A percentile compares a stretch with the other conserved stretches of the same genome.
phyloP scores from a whole-genome alignment of 2,329 filamentous ascomycete genomes.

The Epichloe coenophiala region DNA sequence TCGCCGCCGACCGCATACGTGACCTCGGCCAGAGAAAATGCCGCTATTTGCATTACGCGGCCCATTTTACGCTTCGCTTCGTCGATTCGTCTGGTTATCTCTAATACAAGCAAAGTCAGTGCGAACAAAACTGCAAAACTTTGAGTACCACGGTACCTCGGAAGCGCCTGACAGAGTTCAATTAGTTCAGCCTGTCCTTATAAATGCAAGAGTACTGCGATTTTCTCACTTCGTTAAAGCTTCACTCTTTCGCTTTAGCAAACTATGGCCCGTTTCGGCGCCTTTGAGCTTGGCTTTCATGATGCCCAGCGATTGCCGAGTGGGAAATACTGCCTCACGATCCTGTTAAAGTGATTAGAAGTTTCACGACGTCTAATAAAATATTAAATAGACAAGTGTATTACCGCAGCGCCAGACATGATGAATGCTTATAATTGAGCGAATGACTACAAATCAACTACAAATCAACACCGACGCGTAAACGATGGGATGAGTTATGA shows the following conservation, averaged over 20 bases:
- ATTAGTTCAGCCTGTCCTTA: neutral
- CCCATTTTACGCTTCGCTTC: constrained; percentile 99
- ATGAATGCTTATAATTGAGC: constrained; percentile 3
- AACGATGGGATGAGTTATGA: neutral
- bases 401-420: constrained; percentile 22
- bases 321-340: constrained; percentile 93
- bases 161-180: constrained; percentile 2
- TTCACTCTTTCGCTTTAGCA: constrained; percentile 96
- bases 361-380: neutral
- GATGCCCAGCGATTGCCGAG: constrained; percentile 85
- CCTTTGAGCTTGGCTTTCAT: constrained; percentile 99
- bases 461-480: neutral
- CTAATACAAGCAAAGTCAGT: constrained; percentile 27
- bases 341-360: constrained; percentile 41
- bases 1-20: constrained; percentile 93
- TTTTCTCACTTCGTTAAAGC: constrained; percentile 77
- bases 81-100: constrained; percentile 94
- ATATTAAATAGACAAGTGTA: neutral
- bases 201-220: neutral
- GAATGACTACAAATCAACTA: neutral
- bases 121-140: constrained; percentile 4
- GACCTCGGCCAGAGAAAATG: constrained; percentile 93
- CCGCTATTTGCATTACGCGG: constrained; percentile 96
- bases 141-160: constrained; percentile 2
- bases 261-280: constrained; percentile 77